Percentiles rank a stretch among this genome's conserved stretches.
Evolutionary conservation across 2,329 filamentous ascomycete genomes (phyloP).

Genomic region (Stachybotrys elegans): DNA sequence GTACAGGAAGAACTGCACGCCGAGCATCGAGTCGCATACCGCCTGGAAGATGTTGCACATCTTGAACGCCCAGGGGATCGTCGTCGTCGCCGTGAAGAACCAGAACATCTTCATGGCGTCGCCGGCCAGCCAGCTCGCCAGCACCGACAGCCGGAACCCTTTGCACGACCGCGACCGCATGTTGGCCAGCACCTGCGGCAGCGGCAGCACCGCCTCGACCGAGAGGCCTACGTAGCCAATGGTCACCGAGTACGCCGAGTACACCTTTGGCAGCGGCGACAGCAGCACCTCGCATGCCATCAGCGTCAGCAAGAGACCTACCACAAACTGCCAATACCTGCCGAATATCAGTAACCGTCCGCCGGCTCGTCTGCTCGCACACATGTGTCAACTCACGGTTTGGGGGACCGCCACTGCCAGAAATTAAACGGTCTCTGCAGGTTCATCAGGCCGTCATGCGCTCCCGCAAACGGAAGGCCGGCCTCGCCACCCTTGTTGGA

Average conservation of each 20-base stretch:
- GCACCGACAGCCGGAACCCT: slow-evolving; percentile 71
- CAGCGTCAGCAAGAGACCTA: slow-evolving; percentile 60
- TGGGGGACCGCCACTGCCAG: slow-evolving; percentile 74
- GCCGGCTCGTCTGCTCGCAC: no score
- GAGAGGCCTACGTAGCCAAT: slow-evolving; percentile 73
- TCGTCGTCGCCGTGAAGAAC: slow-evolving; percentile 68
- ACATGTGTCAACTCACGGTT: slow-evolving; percentile 54
- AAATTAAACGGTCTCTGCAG: slow-evolving; percentile 67
- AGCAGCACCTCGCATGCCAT: slow-evolving; percentile 63
- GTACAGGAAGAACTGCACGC: slow-evolving; percentile 69
- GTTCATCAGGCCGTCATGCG: slow-evolving; percentile 31
- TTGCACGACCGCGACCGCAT: slow-evolving; percentile 63
- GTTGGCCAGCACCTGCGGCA: slow-evolving; percentile 75
- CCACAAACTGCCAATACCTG: slow-evolving; percentile 74
- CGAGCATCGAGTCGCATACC: slow-evolving; percentile 67
- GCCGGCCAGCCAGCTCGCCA: slow-evolving; percentile 73
- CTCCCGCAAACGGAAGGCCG: slow-evolving; percentile 56
- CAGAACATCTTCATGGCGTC: slow-evolving; percentile 85
- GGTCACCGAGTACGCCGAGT: slow-evolving; percentile 58
- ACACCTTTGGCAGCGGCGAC: slow-evolving; percentile 50
- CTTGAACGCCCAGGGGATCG: slow-evolving; percentile 76
- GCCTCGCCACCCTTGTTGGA: slow-evolving; percentile 57
- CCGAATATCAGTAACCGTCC: no score
- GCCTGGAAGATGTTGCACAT: slow-evolving; percentile 79
- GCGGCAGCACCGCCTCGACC: slow-evolving; percentile 74